phyloP scores from a whole-genome alignment of 352 stramenopile species.

The Phytophthora palmivora region DNA sequence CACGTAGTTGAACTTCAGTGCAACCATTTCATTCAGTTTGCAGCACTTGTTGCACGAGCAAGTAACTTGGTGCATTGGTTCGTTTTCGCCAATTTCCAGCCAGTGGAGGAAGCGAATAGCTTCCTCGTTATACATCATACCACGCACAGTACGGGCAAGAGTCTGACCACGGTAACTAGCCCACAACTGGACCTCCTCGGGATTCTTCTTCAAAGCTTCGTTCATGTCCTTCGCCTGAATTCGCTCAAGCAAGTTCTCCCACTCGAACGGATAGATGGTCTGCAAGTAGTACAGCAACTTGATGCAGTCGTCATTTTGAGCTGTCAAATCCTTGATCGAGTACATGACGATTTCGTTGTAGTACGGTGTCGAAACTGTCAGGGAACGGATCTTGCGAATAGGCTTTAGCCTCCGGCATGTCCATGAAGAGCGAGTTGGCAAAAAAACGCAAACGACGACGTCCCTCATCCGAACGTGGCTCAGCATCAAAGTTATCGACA shows the following conservation, averaged over 20 bases:
- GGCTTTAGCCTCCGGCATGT: conserved; percentile 87
- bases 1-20: conserved; percentile 90
- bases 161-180: conserved; percentile 85
- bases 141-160: conserved; percentile 74
- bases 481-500: conserved; percentile 87
- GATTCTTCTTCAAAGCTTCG: conserved; percentile 81
- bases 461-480: conserved; percentile 83
- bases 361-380: conserved; percentile 84
- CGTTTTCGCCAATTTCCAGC: conserved; percentile 88
- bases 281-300: conserved; percentile 96
- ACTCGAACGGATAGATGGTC: conserved; percentile 89
- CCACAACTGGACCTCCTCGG: conserved; percentile 83
- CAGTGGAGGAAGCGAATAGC: conserved; percentile 85
- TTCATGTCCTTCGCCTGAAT: conserved; percentile 82
- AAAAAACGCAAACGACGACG: conserved; percentile 85
- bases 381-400: conserved; percentile 84
- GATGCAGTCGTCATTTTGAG: conserved; percentile 92
- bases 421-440: conserved; percentile 89
- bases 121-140: conserved; percentile 90
- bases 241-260: conserved; percentile 81
- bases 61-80: conserved; percentile 75
- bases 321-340: conserved; percentile 85
- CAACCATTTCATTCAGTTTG: conserved; percentile 81
- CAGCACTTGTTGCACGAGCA: conserved; percentile 88
- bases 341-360: conserved; percentile 91